Evolutionary conservation across 306 rosid species (phyloP).

Genomic region (Carpinus viminea): DNA sequence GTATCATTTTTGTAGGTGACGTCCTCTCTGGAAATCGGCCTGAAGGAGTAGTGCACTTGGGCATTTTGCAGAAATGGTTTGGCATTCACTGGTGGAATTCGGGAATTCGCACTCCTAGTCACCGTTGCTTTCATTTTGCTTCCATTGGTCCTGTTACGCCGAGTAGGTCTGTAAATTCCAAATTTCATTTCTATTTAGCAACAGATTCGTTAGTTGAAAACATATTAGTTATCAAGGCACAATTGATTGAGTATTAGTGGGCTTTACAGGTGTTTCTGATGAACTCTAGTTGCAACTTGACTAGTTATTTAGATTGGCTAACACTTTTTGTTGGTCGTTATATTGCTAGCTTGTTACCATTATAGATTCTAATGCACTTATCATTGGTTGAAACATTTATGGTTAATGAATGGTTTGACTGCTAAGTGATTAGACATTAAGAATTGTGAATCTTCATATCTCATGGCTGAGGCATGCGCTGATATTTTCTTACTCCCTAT

Average conservation of each 20-base stretch:
- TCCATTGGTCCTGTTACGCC: constrained; percentile 66
- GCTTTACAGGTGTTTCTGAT: too few species aligned
- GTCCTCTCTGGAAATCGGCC: constrained; percentile 67
- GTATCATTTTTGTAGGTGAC: constrained; percentile 51
- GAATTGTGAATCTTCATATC: neutral
- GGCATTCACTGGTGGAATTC: constrained; percentile 98
- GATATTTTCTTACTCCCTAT: neutral
- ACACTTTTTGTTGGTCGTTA: neutral
- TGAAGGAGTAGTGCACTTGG: constrained; percentile 63
- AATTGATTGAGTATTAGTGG: neutral
- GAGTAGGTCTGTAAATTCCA: constrained; percentile 60
- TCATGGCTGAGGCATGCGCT: neutral
- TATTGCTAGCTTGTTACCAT: neutral
- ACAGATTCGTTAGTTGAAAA: neutral
- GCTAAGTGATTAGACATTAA: neutral
- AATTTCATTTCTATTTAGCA: neutral
- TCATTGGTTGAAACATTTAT: neutral
- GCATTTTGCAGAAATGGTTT: constrained; percentile 90
- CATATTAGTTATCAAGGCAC: neutral
- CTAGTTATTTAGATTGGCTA: too few species aligned
- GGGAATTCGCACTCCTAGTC: constrained; percentile 64
- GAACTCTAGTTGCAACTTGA: too few species aligned
- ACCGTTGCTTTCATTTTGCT: constrained; percentile 60
- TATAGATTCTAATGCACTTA: neutral
- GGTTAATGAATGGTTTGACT: neutral